Percentiles rank a stretch among this genome's conserved stretches.
These are phyloP conservation scores for Tolypocladium album DNA, from an alignment of 2,329 filamentous ascomycete genomes.

Conservation along the genomic window DNA sequence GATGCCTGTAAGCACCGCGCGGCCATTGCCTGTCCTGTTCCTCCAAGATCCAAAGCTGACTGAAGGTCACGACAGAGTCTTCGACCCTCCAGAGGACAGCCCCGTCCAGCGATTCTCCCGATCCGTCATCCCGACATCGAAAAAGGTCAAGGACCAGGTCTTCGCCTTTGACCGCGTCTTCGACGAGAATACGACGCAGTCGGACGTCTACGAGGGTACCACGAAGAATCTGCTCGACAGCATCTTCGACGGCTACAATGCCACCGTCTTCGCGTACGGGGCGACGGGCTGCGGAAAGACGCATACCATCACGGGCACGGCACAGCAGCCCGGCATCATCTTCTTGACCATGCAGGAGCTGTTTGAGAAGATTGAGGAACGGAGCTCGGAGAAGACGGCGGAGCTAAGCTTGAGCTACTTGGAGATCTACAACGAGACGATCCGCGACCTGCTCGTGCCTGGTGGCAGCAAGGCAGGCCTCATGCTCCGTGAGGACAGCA, in stretches of 20 bases:
- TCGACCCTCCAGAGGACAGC: slow-evolving; percentile 93
- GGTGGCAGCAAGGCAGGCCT: slow-evolving; percentile 72
- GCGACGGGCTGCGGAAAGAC: slow-evolving; percentile 98
- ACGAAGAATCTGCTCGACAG: slow-evolving; percentile 85
- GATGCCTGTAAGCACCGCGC: slow-evolving; percentile 65
- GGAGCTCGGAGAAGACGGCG: slow-evolving; percentile 75
- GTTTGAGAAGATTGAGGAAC: slow-evolving; percentile 89
- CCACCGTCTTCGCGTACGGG: slow-evolving; percentile 96
- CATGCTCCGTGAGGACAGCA: slow-evolving; percentile 89
- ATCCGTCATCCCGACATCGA: slow-evolving; percentile 72
- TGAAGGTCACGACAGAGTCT: slow-evolving; percentile 54
- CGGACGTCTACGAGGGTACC: slow-evolving; percentile 90
- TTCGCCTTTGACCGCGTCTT: slow-evolving; percentile 96
- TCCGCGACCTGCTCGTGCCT: slow-evolving; percentile 85
- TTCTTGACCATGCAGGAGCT: slow-evolving; percentile 98
- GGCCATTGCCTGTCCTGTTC: too few species aligned
- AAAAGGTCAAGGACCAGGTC: slow-evolving; percentile 92
- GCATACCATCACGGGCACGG: slow-evolving; percentile 88
- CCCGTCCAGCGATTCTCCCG: slow-evolving; percentile 80
- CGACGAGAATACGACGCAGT: slow-evolving; percentile 86
- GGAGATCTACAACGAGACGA: slow-evolving; percentile 99
- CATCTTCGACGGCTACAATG: slow-evolving; percentile 95
- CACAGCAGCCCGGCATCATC: slow-evolving; percentile 92
- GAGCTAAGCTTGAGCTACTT: slow-evolving; percentile 91
- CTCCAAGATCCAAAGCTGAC: background rate